These are phyloP conservation scores for Pseudomassariella vexata DNA, from an alignment of 2,329 filamentous ascomycete genomes.

Conservation along the genomic window DNA sequence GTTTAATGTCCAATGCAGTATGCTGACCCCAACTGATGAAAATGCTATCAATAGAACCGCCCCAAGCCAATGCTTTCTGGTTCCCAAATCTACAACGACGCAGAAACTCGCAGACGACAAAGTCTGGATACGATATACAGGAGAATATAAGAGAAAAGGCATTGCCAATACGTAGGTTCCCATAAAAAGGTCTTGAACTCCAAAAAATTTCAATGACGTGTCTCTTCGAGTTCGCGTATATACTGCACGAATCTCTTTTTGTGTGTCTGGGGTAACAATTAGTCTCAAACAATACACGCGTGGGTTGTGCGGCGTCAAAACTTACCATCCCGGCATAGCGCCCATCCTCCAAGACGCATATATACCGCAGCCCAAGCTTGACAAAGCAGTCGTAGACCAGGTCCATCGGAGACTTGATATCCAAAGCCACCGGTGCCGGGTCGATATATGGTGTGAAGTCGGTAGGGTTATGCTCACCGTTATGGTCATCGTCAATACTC, in stretches of 20 bases:
- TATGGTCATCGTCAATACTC: constrained; percentile 55
- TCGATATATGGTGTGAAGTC: constrained; percentile 93
- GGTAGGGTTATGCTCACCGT: constrained; percentile 54
- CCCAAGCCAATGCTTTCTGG: too few relatives aligned
- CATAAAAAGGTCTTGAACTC: too few relatives aligned
- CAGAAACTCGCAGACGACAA: too few relatives aligned
- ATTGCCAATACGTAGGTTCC: too few relatives aligned
- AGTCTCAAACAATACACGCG: constrained; percentile 9
- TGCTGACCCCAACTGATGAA: too few relatives aligned
- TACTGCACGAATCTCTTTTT: constrained; percentile 98
- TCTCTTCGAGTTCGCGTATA: constrained; percentile 73
- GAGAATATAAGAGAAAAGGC: too few relatives aligned
- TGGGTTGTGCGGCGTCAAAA: constrained; percentile 8
- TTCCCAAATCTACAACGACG: too few relatives aligned
- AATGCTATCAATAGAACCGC: too few relatives aligned
- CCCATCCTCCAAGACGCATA: constrained; percentile 82
- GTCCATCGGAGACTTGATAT: constrained; percentile 87
- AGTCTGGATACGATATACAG: too few relatives aligned
- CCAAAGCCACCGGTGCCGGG: constrained; percentile 79
- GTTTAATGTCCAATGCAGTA: too few relatives aligned
- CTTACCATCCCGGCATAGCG: constrained; percentile 82
- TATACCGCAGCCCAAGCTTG: constrained; percentile 86
- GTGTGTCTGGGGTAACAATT: constrained; percentile 58
- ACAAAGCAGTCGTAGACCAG: constrained; percentile 95
- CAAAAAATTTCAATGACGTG: too few relatives aligned